These are phyloP conservation scores for Jamesozyma gamospora DNA, from an alignment of 805 yeast species.

Conservation along the genomic window DNA sequence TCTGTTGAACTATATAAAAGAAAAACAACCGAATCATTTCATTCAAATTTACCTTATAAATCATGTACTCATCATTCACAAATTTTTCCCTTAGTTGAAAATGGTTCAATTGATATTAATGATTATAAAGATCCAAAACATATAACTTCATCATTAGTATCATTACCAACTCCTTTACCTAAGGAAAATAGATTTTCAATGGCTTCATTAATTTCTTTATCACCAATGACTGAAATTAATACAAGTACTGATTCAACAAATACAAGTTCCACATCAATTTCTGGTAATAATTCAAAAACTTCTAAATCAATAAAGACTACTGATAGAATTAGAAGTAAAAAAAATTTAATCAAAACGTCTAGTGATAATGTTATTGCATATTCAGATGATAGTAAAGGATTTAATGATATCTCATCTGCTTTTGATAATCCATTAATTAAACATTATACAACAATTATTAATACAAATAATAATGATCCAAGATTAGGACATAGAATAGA, in stretches of 20 bases:
- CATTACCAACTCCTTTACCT: constrained; percentile 2
- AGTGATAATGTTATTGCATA: too few relatives aligned
- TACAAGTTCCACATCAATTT: background rate
- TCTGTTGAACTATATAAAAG: background rate
- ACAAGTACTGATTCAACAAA: background rate
- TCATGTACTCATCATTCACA: constrained; percentile 6
- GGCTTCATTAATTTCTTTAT: constrained; percentile 1
- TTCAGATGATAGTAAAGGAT: too few relatives aligned
- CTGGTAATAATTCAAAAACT: too few relatives aligned
- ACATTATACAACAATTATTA: constrained; percentile 1
- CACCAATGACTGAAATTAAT: constrained; percentile 4
- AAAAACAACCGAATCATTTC: constrained; percentile 1
- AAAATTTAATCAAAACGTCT: background rate
- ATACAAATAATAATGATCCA: constrained; percentile 2
- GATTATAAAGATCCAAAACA: background rate
- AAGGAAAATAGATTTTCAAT: constrained; percentile 1
- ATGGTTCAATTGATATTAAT: background rate
- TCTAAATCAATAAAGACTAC: background rate
- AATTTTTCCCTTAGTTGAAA: constrained; percentile 3
- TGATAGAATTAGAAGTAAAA: background rate
- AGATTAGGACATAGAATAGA: constrained; percentile 61
- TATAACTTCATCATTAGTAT: too few relatives aligned
- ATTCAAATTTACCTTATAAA: constrained; percentile 1
- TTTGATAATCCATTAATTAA: background rate
- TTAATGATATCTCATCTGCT: background rate